Evolutionary conservation across 2,329 filamentous ascomycete species (phyloP).

Genomic region (Fusarium sp.): DNA sequence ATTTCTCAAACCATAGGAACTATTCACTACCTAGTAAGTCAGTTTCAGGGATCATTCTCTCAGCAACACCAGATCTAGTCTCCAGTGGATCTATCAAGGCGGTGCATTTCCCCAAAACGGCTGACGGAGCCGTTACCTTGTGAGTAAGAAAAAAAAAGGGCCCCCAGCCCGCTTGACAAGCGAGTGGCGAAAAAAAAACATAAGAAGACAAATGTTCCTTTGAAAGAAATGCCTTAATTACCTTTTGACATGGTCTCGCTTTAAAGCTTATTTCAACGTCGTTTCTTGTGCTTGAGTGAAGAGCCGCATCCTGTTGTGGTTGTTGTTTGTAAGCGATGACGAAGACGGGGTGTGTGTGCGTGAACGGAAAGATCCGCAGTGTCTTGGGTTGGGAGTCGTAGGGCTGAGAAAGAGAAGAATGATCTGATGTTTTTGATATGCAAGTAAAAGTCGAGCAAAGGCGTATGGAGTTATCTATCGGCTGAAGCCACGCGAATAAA

Average conservation of each 20-base stretch:
- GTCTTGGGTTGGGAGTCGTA: background rate
- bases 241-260: background rate
- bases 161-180: slow-evolving; percentile 4
- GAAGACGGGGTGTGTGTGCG: slow-evolving; percentile 9
- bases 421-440: background rate
- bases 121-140: background rate
- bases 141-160: background rate
- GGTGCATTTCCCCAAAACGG: background rate
- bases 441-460: background rate
- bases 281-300: background rate
- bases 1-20: background rate
- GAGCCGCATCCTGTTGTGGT: slow-evolving; percentile 1
- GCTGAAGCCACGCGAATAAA: background rate
- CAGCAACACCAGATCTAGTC: background rate
- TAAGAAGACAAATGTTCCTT: background rate
- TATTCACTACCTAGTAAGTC: background rate
- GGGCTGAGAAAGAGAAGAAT: background rate
- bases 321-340: slow-evolving; percentile 29
- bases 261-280: slow-evolving; percentile 38
- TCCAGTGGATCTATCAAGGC: background rate
- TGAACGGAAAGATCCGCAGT: slow-evolving; percentile 4
- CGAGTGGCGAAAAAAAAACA: slow-evolving; percentile 4
- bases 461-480: background rate
- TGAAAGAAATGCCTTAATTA: background rate
- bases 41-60: background rate